These are phyloP conservation scores for Anthoceros angustus DNA, from an alignment of 225 moss, liverwort and hornwort species.

Conservation along the genomic window DNA sequence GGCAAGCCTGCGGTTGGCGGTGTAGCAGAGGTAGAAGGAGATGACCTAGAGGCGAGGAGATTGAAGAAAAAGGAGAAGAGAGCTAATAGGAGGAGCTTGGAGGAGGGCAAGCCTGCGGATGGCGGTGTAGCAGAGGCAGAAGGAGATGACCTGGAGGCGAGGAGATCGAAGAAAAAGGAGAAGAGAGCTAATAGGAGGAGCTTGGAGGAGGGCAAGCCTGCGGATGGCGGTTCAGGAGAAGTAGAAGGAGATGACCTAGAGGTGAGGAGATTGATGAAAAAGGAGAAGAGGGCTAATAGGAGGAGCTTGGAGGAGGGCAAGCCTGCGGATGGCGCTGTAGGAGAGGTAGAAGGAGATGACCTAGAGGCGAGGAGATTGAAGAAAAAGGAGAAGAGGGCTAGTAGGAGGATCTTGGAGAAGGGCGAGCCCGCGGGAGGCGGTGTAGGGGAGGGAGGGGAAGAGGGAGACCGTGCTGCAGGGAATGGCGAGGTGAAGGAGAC, in stretches of 20 bases:
- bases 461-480: neutral
- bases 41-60: neutral
- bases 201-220: neutral
- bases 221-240: conserved; percentile 1
- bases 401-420: conserved; percentile 12
- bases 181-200: neutral
- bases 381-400: conserved; percentile 31
- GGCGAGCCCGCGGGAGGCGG: neutral
- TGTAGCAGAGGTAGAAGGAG: neutral
- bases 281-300: neutral
- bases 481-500: neutral
- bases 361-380: conserved; percentile 11
- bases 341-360: neutral
- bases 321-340: neutral
- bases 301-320: no score
- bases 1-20: no score
- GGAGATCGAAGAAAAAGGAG: neutral
- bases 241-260: conserved; percentile 1
- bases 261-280: neutral
- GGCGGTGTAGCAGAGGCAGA: neutral
- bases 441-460: neutral
- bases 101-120: no score
- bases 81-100: neutral
- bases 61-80: neutral
- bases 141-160: neutral